phyloP scores from a whole-genome alignment of 768 basidiomycete genomes.

The Rubroboletus satanas region DNA sequence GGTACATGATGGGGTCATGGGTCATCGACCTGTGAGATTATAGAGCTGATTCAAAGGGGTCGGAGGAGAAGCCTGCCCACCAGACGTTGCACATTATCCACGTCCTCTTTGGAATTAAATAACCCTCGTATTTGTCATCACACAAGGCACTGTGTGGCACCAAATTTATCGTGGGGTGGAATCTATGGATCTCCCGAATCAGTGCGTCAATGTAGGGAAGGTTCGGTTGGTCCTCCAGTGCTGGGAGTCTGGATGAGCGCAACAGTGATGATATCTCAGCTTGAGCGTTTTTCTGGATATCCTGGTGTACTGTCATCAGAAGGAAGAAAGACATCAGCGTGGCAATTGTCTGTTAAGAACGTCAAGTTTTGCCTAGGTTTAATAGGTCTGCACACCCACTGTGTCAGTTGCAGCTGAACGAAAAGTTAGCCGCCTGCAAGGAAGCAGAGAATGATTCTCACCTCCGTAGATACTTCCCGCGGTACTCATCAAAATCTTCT shows the following conservation, averaged over 20 bases:
- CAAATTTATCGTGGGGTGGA: slow-evolving; percentile 14
- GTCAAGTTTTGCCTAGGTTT: not conserved
- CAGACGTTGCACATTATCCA: slow-evolving; percentile 17
- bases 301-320: slow-evolving; percentile 14
- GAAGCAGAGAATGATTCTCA: not conserved
- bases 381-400: not conserved
- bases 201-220: slow-evolving; percentile 29
- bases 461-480: slow-evolving; percentile 8
- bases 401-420: slow-evolving; percentile 10
- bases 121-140: slow-evolving; percentile 11
- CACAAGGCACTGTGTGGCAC: slow-evolving; percentile 14
- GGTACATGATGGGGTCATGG: slow-evolving; percentile 29
- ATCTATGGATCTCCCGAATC: slow-evolving; percentile 21
- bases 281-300: slow-evolving; percentile 25
- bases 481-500: slow-evolving; percentile 2
- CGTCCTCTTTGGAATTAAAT: slow-evolving; percentile 7
- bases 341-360: not conserved
- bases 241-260: slow-evolving; percentile 20
- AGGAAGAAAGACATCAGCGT: slow-evolving; percentile 14
- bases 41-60: not conserved
- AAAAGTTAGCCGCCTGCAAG: not conserved
- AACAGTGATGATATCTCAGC: slow-evolving; percentile 24
- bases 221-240: slow-evolving; percentile 21
- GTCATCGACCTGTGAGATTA: slow-evolving; percentile 28
- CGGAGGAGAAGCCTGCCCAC: not conserved